Conservation (phyloP, 106 monocot species). For the Dendrobium chrysotoxum region DNA sequence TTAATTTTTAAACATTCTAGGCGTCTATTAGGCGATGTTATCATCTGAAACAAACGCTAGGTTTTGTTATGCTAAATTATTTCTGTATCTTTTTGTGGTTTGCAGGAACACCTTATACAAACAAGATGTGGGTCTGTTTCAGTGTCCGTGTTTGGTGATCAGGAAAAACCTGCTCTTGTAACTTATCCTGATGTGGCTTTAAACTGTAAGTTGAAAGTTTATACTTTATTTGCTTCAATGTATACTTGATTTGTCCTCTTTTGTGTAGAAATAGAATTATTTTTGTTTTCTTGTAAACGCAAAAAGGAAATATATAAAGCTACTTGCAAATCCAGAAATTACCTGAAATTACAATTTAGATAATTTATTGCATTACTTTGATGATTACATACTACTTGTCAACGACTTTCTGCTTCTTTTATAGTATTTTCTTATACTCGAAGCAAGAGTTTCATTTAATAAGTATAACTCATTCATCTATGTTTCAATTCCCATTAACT, state of each 20-base stretch:
- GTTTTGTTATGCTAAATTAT: neutral
- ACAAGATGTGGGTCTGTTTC: constrained; percentile 53
- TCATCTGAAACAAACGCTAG: neutral
- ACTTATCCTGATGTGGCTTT: constrained; percentile 83
- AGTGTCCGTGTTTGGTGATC: constrained; percentile 73
- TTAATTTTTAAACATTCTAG: neutral
- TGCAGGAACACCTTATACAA: constrained; percentile 66
- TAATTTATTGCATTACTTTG: no score
- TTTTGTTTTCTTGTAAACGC: neutral
- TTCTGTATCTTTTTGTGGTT: neutral
- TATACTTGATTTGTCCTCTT: neutral
- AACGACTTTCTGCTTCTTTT: no score
- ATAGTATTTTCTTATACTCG: no score
- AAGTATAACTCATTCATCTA: no score
- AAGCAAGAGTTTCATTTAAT: no score
- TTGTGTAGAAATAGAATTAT: neutral
- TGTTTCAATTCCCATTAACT: no score
- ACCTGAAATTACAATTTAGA: no score
- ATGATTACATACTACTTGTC: no score
- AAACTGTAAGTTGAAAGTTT: constrained; percentile 48
- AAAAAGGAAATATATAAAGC: no score
- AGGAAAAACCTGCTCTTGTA: constrained; percentile 78
- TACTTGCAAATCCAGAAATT: no score
- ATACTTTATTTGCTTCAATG: neutral
- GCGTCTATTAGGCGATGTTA: neutral